Evolutionary conservation across 2,329 filamentous ascomycete species (phyloP), one percentile per base, ranked within the genome.

Genomic region (Colletotrichum echinochloae): DNA sequence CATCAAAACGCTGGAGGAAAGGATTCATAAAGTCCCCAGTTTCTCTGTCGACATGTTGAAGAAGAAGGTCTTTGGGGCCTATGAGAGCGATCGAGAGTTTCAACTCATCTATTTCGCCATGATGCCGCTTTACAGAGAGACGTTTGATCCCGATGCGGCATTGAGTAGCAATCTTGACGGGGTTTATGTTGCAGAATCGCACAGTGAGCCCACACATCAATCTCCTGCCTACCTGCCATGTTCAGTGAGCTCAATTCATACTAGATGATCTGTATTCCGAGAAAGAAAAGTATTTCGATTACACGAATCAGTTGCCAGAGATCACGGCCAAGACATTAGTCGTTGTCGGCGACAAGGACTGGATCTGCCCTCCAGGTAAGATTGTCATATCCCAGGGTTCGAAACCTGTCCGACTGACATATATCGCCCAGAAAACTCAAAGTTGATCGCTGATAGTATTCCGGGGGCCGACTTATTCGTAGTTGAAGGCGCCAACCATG

Each of bases 231-330:
- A 12, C 5, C 11, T 18, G 12, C 5, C 5, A 16, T 20, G 3
- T 11, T 4, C 1, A 3, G 28, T 16, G 7, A 48, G 30, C 52
- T 70, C 20, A 71, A 18, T 2, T 0, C 16, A 14, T 7, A n/a
- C 1, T 14, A 81, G 79, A 82, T 64, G 78, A 77, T 26, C 70
- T 81, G 1, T 82, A 81, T 65, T 77, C 76, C 0, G 74, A 79
- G 55, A 55, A 72, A 14, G 77, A 81, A 64, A 82, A 81, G 71
- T 81, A 80, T 52, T 81, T 82, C 67, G 80, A 82, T 62, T 82
- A 82, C 66, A 74, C 76, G 2, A 70, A 76, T 11, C 65, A 74
- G 16, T 72, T 82, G 11, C 46, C 72, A 9, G 59, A 66, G 9
- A 77, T 82, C 30, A 78, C 73, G 6, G 79, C 79, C 16, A 78